Evolutionary conservation across 75 land plant species (phyloP).

Genomic region (Gnetum montanum): DNA sequence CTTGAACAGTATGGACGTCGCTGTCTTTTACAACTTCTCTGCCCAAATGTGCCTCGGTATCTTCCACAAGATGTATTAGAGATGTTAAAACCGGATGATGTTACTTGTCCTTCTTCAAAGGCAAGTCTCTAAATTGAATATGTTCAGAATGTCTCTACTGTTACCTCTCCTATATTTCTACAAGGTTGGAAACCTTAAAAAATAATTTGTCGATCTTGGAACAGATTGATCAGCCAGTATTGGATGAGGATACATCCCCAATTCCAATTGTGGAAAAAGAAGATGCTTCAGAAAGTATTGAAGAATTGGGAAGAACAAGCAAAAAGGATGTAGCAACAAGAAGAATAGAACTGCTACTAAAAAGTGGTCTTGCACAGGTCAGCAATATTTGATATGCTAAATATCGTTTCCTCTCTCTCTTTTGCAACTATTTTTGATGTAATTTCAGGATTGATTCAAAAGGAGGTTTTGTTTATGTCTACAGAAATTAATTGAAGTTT

Average conservation of each 20-base stretch:
- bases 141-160: constrained; percentile 1
- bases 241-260: background rate
- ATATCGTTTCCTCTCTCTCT: background rate
- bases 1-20: constrained; percentile 85
- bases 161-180: background rate
- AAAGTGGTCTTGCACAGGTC: constrained; percentile 92
- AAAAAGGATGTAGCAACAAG: constrained; percentile 79
- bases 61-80: constrained; percentile 62
- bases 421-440: background rate
- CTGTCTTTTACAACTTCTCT: constrained; percentile 62
- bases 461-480: constrained; percentile 8
- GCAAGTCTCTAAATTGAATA: constrained; percentile 6
- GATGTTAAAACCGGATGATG: constrained; percentile 24
- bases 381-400: constrained; percentile 1
- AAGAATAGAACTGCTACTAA: constrained; percentile 58
- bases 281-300: constrained; percentile 9
- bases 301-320: constrained; percentile 29
- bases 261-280: constrained; percentile 12
- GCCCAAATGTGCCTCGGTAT: constrained; percentile 64
- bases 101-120: constrained; percentile 32
- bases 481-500: constrained; percentile 66
- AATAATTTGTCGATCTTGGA: background rate
- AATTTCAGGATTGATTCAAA: background rate
- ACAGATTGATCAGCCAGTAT: background rate
- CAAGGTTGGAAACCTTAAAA: background rate